These are phyloP conservation scores for Eruca vesicaria DNA, from an alignment of 441 rosid genomes.

Conservation along the genomic window DNA sequence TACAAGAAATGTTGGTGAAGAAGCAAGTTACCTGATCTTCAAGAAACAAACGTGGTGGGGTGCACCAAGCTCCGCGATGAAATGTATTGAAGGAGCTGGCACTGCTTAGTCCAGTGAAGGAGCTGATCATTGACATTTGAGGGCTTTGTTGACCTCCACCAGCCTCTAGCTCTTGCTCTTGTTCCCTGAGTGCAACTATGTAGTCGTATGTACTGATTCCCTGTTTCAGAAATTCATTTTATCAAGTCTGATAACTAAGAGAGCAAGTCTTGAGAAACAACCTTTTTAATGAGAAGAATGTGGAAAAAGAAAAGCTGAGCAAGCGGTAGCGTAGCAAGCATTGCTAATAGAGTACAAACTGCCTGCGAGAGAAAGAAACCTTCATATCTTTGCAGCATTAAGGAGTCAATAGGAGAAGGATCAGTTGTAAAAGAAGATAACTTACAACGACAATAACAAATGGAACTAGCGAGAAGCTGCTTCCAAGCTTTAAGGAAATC, in stretches of 20 bases:
- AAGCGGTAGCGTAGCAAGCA: conserved; percentile 90
- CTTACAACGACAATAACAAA: conserved; percentile 93
- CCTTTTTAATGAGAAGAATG: conserved; percentile 91
- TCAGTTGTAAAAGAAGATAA: background rate
- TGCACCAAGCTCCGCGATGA: conserved; percentile 97
- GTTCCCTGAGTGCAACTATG: conserved; percentile 92
- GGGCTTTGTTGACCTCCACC: conserved; percentile 87
- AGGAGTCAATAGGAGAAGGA: background rate
- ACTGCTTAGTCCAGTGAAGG: conserved; percentile 94
- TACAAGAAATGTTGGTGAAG: background rate
- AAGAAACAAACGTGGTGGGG: conserved; percentile 92
- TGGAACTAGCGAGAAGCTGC: conserved; percentile 91
- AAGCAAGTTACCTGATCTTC: conserved; percentile 76
- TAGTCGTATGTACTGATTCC: conserved; percentile 98
- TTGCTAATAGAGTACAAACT: conserved; percentile 81
- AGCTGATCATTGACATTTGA: conserved; percentile 95
- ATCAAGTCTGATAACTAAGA: background rate
- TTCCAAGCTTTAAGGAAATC: conserved; percentile 82
- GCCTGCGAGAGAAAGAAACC: conserved; percentile 47
- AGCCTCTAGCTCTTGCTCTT: conserved; percentile 91
- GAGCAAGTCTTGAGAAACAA: conserved; percentile 19
- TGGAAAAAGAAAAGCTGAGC: conserved; percentile 97
- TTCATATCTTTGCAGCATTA: background rate
- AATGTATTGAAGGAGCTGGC: conserved; percentile 94
- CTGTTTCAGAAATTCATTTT: conserved; percentile 32